A percentile compares a stretch with the other conserved stretches of the same genome.
These are phyloP conservation scores for Euphorbia pulcherrima DNA, from an alignment of 345 rosid genomes.

Conservation along the genomic window DNA sequence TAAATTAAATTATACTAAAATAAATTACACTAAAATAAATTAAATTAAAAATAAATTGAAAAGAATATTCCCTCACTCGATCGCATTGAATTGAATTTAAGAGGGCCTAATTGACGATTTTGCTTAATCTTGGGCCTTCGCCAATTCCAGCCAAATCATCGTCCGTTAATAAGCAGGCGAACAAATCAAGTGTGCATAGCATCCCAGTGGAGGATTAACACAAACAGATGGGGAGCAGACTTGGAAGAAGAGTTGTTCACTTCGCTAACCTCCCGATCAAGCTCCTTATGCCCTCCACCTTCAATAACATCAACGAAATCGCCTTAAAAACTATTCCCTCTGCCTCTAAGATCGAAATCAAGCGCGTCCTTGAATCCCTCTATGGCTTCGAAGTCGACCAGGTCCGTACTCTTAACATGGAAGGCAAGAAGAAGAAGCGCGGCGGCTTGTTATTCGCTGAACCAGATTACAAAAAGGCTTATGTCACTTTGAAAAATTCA, in stretches of 20 bases:
- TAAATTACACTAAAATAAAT: too few species aligned
- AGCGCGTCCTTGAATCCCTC: conserved; percentile 85
- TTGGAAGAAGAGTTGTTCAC: conserved; percentile 72
- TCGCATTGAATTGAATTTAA: too few species aligned
- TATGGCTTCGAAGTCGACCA: conserved; percentile 84
- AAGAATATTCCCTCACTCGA: too few species aligned
- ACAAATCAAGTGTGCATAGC: too few species aligned
- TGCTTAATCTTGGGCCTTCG: too few species aligned
- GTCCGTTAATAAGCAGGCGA: too few species aligned
- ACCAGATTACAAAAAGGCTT: conserved; percentile 93
- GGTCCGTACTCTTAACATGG: conserved; percentile 90
- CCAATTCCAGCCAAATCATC: too few species aligned
- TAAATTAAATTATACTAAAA: too few species aligned
- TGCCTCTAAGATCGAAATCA: too few species aligned
- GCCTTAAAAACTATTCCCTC: conserved; percentile 80
- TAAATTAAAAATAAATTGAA: too few species aligned
- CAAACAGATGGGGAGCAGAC: conserved; percentile 76
- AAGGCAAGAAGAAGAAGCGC: conserved; percentile 86
- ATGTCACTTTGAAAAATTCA: conserved; percentile 58
- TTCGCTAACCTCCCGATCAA: conserved; percentile 82
- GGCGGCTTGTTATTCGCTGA: conserved; percentile 63
- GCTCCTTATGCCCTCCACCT: conserved; percentile 62
- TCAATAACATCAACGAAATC: conserved; percentile 62
- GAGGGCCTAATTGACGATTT: too few species aligned
- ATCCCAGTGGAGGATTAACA: too few species aligned